Evolutionary conservation across 2,329 filamentous ascomycete species (phyloP).

Genomic region (Xylariaceae sp.): DNA sequence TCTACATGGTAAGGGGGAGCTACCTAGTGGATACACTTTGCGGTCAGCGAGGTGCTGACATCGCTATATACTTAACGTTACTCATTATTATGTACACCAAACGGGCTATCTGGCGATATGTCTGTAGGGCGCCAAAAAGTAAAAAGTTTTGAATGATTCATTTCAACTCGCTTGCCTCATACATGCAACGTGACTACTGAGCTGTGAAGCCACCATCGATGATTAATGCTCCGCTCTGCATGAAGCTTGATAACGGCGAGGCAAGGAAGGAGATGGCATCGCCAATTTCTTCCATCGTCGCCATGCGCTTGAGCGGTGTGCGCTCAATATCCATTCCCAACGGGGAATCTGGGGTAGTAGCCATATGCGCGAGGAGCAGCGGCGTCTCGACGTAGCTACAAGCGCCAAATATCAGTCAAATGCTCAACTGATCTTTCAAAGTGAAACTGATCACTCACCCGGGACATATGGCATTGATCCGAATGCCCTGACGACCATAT

Average conservation of each 20-base stretch:
- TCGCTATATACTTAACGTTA: too few species aligned
- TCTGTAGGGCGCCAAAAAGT: too few species aligned
- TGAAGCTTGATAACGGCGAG: slow-evolving; percentile 51
- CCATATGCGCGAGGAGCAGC: slow-evolving; percentile 30
- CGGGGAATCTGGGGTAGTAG: slow-evolving; percentile 25
- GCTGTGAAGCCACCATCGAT: slow-evolving; percentile 45
- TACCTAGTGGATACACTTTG: background rate
- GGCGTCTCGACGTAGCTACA: slow-evolving; percentile 43
- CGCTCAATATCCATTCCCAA: slow-evolving; percentile 42
- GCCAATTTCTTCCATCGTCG: slow-evolving; percentile 50
- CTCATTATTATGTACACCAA: too few species aligned
- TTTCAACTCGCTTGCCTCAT: too few species aligned
- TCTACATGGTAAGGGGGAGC: background rate
- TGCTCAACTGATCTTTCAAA: background rate
- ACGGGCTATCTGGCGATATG: too few species aligned
- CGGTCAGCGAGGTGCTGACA: too few species aligned
- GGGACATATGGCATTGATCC: slow-evolving; percentile 61
- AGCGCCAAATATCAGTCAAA: background rate
- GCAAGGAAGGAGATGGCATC: slow-evolving; percentile 52
- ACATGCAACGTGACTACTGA: background rate
- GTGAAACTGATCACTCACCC: slow-evolving; percentile 32
- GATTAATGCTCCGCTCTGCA: slow-evolving; percentile 47
- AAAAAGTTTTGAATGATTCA: too few species aligned
- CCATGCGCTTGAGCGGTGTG: slow-evolving; percentile 48
- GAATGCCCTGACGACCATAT: slow-evolving; percentile 50